phyloP scores from a whole-genome alignment of 306 rosid genomes.

The Crataegus laevigata region DNA sequence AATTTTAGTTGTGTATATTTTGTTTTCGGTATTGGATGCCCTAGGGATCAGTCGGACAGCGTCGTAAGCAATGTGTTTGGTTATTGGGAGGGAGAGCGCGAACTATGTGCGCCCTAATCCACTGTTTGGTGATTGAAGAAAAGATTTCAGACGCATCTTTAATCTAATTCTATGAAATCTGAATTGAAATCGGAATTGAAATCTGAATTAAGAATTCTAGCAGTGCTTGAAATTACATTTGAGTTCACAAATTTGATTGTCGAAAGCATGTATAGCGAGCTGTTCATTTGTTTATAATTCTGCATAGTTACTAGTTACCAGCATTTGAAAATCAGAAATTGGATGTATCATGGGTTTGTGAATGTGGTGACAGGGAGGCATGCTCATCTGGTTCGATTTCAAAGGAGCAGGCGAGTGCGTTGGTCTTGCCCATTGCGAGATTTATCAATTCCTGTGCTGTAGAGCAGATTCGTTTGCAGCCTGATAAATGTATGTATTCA shows the following conservation, averaged over 20 bases:
- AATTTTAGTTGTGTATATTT: background rate
- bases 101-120: background rate
- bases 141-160: background rate
- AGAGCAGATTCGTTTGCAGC: constrained; percentile 73
- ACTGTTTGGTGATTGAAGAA: background rate
- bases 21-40: background rate
- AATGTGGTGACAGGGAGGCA: constrained; percentile 62
- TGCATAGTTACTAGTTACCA: background rate
- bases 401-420: constrained; percentile 46
- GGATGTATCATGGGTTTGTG: background rate
- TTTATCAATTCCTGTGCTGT: constrained; percentile 49
- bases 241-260: background rate
- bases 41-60: constrained; percentile 5
- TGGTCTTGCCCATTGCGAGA: constrained; percentile 37
- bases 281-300: background rate
- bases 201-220: background rate
- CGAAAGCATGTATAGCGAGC: background rate
- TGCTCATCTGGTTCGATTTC: constrained; percentile 33
- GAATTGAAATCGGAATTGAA: too few species aligned
- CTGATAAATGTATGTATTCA: constrained; percentile 81
- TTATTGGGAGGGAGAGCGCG: background rate
- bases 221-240: background rate
- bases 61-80: background rate
- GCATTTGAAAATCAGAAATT: background rate
- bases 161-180: background rate